Evolutionary conservation across 2,329 filamentous ascomycete genomes (phyloP).

Genomic region (Epichloe typhina): DNA sequence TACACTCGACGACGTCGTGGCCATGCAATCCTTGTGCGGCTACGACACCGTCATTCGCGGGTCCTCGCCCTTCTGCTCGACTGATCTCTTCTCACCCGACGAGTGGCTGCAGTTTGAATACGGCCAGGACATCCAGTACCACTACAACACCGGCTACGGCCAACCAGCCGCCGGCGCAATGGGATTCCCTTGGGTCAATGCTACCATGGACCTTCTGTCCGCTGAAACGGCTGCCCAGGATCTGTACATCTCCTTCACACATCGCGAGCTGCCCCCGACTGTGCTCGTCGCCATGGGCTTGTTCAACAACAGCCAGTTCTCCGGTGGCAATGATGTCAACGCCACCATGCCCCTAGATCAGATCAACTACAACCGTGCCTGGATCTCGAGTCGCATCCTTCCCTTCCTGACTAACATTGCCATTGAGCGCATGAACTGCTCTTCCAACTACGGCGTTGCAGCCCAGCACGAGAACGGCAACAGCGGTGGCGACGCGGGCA

Average conservation of each 20-base stretch:
- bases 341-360: conserved; percentile 50
- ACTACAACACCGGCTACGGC: conserved; percentile 54
- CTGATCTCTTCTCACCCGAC: conserved; percentile 43
- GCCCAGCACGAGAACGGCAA: not conserved
- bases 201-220: conserved; percentile 39
- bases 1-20: conserved; percentile 47
- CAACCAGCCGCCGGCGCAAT: conserved; percentile 41
- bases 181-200: conserved; percentile 55
- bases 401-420: conserved; percentile 55
- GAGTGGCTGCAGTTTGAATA: conserved; percentile 59
- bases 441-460: not conserved
- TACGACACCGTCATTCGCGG: conserved; percentile 53
- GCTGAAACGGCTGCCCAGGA: conserved; percentile 32
- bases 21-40: conserved; percentile 52
- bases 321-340: conserved; percentile 37
- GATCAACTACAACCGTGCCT: conserved; percentile 50
- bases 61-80: conserved; percentile 46
- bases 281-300: conserved; percentile 54
- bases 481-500: not conserved
- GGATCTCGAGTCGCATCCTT: conserved; percentile 49
- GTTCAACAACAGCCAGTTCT: conserved; percentile 53
- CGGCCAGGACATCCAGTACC: conserved; percentile 49
- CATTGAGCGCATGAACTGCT: conserved; percentile 50
- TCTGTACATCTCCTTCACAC: conserved; percentile 55
- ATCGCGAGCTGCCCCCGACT: conserved; percentile 54